Evolutionary conservation across 2,329 filamentous ascomycete species (phyloP).

Genomic region (Beauveria pseudobassiana): DNA sequence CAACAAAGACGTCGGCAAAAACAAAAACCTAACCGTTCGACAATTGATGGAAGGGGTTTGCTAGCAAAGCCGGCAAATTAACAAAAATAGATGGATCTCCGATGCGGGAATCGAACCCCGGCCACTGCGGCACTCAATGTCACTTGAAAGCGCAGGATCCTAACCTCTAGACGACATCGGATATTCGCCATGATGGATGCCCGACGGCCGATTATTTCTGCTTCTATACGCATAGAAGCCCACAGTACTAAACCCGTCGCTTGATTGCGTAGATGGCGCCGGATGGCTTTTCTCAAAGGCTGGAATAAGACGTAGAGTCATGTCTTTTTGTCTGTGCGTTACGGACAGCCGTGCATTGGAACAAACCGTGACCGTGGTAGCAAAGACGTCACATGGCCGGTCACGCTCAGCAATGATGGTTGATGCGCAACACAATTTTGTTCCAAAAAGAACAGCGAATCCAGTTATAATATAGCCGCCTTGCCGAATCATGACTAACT

Average conservation of each 20-base stretch:
- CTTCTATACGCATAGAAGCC: not conserved
- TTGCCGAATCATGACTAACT: conserved; percentile 5
- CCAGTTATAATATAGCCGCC: not conserved
- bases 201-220: not conserved
- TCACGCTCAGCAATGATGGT: not conserved
- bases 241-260: too few species aligned
- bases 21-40: accelerated
- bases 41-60: not conserved
- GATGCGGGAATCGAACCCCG: conserved; percentile 11
- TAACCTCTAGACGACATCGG: not conserved
- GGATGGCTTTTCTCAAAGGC: too few species aligned
- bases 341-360: not conserved
- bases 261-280: not conserved
- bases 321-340: too few species aligned
- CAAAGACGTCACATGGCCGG: not conserved
- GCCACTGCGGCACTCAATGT: conserved; percentile 4
- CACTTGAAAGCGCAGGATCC: not conserved
- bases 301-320: too few species aligned
- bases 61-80: not conserved
- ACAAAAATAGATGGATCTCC: not conserved
- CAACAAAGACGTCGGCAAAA: too few species aligned
- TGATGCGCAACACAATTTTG: too few species aligned
- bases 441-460: not conserved
- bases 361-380: not conserved
- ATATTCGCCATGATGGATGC: not conserved